Percentiles rank a stretch among this genome's conserved stretches.
Evolutionary conservation across 1,139 yeast species (phyloP).

Genomic region (Kurtzmaniella quercitrusa): DNA sequence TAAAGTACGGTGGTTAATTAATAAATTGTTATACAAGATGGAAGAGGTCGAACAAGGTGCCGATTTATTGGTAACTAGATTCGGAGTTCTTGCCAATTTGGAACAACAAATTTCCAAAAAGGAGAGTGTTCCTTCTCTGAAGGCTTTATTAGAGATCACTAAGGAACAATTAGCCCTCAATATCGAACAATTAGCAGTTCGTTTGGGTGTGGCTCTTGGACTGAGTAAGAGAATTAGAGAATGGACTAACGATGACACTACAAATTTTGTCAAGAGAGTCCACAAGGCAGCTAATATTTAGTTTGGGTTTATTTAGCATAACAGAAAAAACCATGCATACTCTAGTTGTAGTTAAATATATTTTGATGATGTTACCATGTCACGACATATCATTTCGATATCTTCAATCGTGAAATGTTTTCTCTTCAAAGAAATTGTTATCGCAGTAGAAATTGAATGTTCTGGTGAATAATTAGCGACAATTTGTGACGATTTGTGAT

Average conservation of each 20-base stretch:
- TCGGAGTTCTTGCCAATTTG: constrained; percentile 50
- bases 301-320: not conserved
- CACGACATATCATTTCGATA: too few species aligned
- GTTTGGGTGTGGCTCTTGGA: constrained; percentile 39
- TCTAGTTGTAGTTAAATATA: too few species aligned
- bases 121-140: constrained; percentile 3
- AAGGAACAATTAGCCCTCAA: constrained; percentile 38
- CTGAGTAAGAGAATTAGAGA: constrained; percentile 53
- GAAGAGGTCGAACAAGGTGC: constrained; percentile 61
- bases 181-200: constrained; percentile 41
- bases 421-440: too few species aligned
- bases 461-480: too few species aligned
- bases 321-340: too few species aligned
- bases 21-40: constrained; percentile 43
- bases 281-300: constrained; percentile 11
- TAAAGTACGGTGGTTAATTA: constrained; percentile 35
- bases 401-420: too few species aligned
- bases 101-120: constrained; percentile 35
- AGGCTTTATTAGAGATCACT: constrained; percentile 14
- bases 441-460: too few species aligned
- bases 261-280: constrained; percentile 42
- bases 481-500: too few species aligned
- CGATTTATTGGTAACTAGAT: constrained; percentile 57
- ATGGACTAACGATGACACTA: constrained; percentile 56
- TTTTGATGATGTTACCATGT: too few species aligned